These are phyloP conservation scores for Chenopodium formosanum DNA, from an alignment of 148 eudicot genomes.

Conservation along the genomic window DNA sequence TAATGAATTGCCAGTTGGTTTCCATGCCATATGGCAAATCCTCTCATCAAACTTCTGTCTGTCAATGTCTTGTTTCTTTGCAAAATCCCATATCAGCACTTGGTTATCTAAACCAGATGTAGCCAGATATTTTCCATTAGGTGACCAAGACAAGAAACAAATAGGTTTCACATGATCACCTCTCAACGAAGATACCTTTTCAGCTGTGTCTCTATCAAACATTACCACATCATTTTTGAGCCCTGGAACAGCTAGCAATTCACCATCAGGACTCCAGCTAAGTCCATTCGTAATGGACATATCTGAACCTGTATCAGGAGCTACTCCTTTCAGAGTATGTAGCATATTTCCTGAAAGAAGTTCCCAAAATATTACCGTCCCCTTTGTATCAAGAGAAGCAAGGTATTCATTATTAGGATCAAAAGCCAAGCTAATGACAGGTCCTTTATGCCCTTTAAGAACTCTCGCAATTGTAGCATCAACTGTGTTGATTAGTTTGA, in stretches of 20 bases:
- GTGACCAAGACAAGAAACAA: conserved; percentile 91
- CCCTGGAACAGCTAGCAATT: conserved; percentile 75
- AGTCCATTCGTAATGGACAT: conserved; percentile 50
- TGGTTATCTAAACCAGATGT: conserved; percentile 90
- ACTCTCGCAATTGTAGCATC: conserved; percentile 97
- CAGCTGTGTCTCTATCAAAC: conserved; percentile 99
- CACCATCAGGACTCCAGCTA: conserved; percentile 98
- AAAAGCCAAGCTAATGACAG: conserved; percentile 80
- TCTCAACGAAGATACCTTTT: conserved; percentile 64
- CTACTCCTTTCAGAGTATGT: conserved; percentile 66
- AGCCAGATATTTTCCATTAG: conserved; percentile 93
- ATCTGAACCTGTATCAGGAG: conserved; percentile 71
- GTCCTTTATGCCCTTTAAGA: conserved; percentile 87
- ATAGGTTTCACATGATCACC: conserved; percentile 82
- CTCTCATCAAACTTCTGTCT: conserved; percentile 85
- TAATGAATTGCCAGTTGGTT: conserved; percentile 85
- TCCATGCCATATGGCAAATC: conserved; percentile 88
- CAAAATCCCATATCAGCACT: conserved; percentile 89
- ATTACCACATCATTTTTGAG: conserved; percentile 87
- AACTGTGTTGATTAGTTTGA: conserved; percentile 87
- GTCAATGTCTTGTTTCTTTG: conserved; percentile 71
- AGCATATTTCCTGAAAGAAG: conserved; percentile 67
- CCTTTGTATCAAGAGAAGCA: conserved; percentile 83
- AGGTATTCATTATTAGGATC: conserved; percentile 91
- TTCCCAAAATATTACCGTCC: conserved; percentile 86